phyloP scores from a whole-genome alignment of 495 filamentous ascomycete genomes.

The Penicillium argentinense region DNA sequence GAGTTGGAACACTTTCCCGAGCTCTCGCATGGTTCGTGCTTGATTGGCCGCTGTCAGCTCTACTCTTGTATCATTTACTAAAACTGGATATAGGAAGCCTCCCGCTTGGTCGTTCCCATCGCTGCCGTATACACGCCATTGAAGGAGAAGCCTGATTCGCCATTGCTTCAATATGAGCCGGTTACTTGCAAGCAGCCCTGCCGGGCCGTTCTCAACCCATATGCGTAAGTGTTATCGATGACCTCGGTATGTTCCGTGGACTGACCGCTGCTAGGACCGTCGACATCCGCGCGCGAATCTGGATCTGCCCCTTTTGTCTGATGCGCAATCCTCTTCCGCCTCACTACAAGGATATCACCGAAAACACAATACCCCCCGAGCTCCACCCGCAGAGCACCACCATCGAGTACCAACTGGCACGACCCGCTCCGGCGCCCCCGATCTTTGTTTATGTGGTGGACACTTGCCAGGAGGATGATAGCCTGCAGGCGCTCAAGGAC shows the following conservation, averaged over 20 bases:
- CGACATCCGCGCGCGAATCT: slow-evolving; percentile 88
- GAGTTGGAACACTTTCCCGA: slow-evolving; percentile 99
- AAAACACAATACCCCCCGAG: slow-evolving; percentile 92
- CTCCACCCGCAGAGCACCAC: slow-evolving; percentile 92
- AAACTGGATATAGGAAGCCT: slow-evolving; percentile 73
- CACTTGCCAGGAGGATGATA: slow-evolving; percentile 98
- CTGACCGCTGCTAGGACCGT: slow-evolving; percentile 68
- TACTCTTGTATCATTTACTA: slow-evolving; percentile 23
- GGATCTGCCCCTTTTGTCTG: slow-evolving; percentile 98
- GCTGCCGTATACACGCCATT: slow-evolving; percentile 95
- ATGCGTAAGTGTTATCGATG: slow-evolving; percentile 62
- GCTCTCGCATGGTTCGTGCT: slow-evolving; percentile 83
- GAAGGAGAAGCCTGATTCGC: slow-evolving; percentile 90
- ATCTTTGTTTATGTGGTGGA: slow-evolving; percentile 99
- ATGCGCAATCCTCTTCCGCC: slow-evolving; percentile 92
- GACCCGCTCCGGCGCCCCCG: slow-evolving; percentile 89
- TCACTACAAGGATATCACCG: slow-evolving; percentile 98
- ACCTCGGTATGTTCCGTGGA: slow-evolving; percentile 1
- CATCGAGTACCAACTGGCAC: slow-evolving; percentile 93
- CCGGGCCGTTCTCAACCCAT: slow-evolving; percentile 94
- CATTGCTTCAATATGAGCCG: slow-evolving; percentile 92
- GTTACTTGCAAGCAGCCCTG: slow-evolving; percentile 97
- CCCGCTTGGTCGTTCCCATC: slow-evolving; percentile 93
- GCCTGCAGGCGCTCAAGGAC: slow-evolving; percentile 91
- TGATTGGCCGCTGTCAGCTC: slow-evolving; percentile 6